Evolutionary conservation across 176 grass and related monocot species (phyloP), one percentile per base, ranked within the genome.

Genomic region (Aegilops sharonensis): DNA sequence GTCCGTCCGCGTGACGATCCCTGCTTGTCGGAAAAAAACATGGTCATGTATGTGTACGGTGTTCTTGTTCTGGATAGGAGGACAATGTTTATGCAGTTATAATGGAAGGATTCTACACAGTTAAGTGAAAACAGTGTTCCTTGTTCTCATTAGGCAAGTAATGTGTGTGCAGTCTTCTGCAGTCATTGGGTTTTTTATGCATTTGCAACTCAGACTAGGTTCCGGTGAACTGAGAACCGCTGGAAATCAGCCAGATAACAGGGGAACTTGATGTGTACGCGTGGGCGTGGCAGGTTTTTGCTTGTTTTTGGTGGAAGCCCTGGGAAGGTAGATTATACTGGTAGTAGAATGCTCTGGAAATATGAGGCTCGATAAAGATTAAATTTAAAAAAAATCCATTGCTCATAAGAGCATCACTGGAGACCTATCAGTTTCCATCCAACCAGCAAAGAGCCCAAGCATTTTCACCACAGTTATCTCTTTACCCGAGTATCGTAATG

Each of bases 1-100:
- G 9, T 93, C 92, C 0, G 86, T 91, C 2, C 89, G 83, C 6
- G 89, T 91, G 32, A 93, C 86, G 20, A 93, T 91, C 43, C 92
- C 92, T 93, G 83, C 31, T 84, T 86, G 64, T 37, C 1, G 3
- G 17, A 40, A 56, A 3, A 47, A 45, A 24, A 47, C 11, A 24
- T 15, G 14, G 8, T 57, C 3, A 77, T 59, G 30, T 40, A 40
- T 40, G 39, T 40, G 39, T 0, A 3, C 13, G 0, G 45, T 13
- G 45, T 47, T 47, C 45, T 60, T 60, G 3, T 63, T 63, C 9
- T 2, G 0, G 23, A 9, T 5, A 63, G 23, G n/a, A 23, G 3
- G 11, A 17, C 21, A 13, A 8, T 21, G 45, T 68, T 54, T 54
- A 20, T 8, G 24, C 12, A 43, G 23, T 62, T 20, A 27, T 35